These are phyloP conservation scores for Blastobotrys buckinghamii DNA, from an alignment of 1,139 yeast genomes.

Conservation along the genomic window DNA sequence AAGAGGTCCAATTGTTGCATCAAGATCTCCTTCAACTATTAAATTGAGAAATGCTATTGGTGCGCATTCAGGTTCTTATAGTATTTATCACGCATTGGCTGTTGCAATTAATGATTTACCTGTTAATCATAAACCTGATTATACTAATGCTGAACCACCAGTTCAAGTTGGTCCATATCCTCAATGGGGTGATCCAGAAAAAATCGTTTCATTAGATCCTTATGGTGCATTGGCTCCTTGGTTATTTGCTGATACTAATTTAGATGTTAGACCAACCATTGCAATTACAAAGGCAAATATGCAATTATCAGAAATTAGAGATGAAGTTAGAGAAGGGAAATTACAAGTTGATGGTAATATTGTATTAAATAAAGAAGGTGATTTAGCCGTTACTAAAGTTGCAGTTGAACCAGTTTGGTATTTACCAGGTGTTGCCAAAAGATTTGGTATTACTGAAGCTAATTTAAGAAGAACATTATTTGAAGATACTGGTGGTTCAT, in stretches of 20 bases:
- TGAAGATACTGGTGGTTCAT: conserved; percentile 61
- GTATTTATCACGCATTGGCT: conserved; percentile 56
- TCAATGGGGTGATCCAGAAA: conserved; percentile 48
- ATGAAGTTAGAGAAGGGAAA: conserved; percentile 46
- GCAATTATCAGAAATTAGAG: conserved; percentile 50
- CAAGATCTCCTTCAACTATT: conserved; percentile 35
- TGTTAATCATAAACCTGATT: conserved; percentile 48
- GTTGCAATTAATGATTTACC: conserved; percentile 51
- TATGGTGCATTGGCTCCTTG: conserved; percentile 59
- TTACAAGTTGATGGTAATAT: conserved; percentile 50
- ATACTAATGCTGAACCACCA: conserved; percentile 57
- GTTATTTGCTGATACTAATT: conserved; percentile 41
- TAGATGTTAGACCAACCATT: conserved; percentile 54
- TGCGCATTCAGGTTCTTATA: conserved; percentile 56
- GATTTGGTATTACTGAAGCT: conserved; percentile 50
- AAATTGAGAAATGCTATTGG: conserved; percentile 50
- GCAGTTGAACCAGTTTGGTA: conserved; percentile 67
- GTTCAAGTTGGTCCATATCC: conserved; percentile 46
- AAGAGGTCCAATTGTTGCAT: conserved; percentile 56
- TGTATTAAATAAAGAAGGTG: conserved; percentile 52
- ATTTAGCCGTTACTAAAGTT: conserved; percentile 51
- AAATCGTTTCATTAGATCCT: conserved; percentile 58
- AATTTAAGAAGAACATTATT: conserved; percentile 51
- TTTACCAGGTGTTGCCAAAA: conserved; percentile 57
- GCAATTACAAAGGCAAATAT: conserved; percentile 58